Percentiles rank a stretch among this genome's conserved stretches.
phyloP scores from a whole-genome alignment of 1,284 basidiomycete species.

The Pascua guehoae region DNA sequence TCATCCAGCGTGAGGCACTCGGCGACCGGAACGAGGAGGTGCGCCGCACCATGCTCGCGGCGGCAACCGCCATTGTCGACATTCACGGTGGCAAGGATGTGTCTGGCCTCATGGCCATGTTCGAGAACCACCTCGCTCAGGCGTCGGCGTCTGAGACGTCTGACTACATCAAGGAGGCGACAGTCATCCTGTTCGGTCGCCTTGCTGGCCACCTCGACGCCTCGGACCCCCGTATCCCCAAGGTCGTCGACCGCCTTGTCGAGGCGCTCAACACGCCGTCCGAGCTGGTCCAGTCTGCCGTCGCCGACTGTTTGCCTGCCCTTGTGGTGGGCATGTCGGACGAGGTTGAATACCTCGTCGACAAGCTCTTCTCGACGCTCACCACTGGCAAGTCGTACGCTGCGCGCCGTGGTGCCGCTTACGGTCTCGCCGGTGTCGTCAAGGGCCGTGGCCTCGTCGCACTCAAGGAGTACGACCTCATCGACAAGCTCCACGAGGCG shows the following conservation, averaged over 20 bases:
- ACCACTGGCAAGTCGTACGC: conserved; percentile 82
- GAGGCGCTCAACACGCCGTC: conserved; percentile 91
- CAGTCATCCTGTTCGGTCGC: conserved; percentile 91
- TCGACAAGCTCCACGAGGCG: conserved; percentile 69
- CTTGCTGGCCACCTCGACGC: conserved; percentile 82
- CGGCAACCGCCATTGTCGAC: conserved; percentile 80
- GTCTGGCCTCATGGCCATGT: conserved; percentile 73
- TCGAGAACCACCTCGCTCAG: conserved; percentile 74
- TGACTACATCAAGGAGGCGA: conserved; percentile 89
- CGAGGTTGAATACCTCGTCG: conserved; percentile 64
- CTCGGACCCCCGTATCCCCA: conserved; percentile 69
- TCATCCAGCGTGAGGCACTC: conserved; percentile 78
- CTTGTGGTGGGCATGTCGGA: conserved; percentile 72
- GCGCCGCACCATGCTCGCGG: conserved; percentile 78
- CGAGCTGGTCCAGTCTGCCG: conserved; percentile 94
- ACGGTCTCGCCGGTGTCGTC: conserved; percentile 88
- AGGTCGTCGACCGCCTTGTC: conserved; percentile 85
- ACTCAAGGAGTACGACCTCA: conserved; percentile 79
- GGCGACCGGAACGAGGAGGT: conserved; percentile 83
- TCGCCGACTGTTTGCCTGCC: conserved; percentile 89
- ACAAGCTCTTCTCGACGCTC: conserved; percentile 71
- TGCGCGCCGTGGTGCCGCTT: conserved; percentile 86
- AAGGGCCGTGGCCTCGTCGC: conserved; percentile 82
- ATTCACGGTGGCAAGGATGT: conserved; percentile 71
- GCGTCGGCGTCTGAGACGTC: conserved; percentile 65